Percentiles rank a stretch among this genome's conserved stretches.
phyloP scores from a whole-genome alignment of 2,329 filamentous ascomycete genomes.

The Fusarium sp. region DNA sequence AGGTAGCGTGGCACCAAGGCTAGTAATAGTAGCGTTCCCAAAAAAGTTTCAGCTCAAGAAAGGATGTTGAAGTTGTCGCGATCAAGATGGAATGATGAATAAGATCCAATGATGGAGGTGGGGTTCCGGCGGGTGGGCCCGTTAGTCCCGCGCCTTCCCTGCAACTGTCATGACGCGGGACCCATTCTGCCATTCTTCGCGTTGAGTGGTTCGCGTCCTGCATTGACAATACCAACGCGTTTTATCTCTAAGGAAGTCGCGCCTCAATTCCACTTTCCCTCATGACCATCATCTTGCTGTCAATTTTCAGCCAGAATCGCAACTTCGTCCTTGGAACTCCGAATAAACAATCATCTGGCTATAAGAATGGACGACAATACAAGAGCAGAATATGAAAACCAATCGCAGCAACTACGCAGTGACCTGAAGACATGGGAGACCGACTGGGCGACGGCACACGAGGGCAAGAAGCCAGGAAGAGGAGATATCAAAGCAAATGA shows the following conservation, averaged over 20 bases:
- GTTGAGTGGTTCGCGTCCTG: slow-evolving; percentile 45
- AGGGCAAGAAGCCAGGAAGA: slow-evolving; percentile 76
- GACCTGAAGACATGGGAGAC: slow-evolving; percentile 82
- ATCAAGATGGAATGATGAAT: slow-evolving; percentile 18
- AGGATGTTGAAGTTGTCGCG: background rate
- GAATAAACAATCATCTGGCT: background rate
- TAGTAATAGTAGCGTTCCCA: background rate
- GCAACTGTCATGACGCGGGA: slow-evolving; percentile 38
- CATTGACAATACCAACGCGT: slow-evolving; percentile 34
- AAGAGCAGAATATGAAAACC: slow-evolving; percentile 61
- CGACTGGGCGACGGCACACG: slow-evolving; percentile 71
- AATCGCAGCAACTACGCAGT: slow-evolving; percentile 69
- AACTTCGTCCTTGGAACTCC: background rate
- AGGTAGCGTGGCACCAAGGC: background rate
- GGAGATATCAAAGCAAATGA: slow-evolving; percentile 82
- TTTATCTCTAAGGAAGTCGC: slow-evolving; percentile 26
- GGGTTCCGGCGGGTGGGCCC: slow-evolving; percentile 15
- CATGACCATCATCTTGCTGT: slow-evolving; percentile 9
- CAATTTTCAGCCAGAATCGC: background rate
- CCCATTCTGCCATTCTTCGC: slow-evolving; percentile 28
- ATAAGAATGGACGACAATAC: slow-evolving; percentile 61
- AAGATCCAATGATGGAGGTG: background rate
- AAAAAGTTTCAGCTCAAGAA: background rate
- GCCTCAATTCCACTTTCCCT: slow-evolving; percentile 28
- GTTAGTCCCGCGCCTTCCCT: slow-evolving; percentile 21